A percentile compares a stretch with the other conserved stretches of the same genome.
phyloP scores from a whole-genome alignment of 306 rosid genomes.

The Luffa aegyptiaca region DNA sequence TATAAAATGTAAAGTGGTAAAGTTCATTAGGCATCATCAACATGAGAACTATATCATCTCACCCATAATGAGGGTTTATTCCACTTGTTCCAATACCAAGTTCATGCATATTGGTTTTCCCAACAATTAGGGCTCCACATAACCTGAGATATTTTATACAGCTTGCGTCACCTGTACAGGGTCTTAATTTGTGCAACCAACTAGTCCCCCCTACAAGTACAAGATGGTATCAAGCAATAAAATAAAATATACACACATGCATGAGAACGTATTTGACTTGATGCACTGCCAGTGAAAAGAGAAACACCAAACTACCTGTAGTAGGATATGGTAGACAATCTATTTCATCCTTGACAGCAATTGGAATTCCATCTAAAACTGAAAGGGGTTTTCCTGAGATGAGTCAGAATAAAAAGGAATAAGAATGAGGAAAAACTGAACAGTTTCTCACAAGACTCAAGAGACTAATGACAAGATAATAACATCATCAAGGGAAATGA shows the following conservation, averaged over 20 bases:
- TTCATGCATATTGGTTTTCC: conserved; percentile 97
- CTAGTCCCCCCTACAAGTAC: conserved; percentile 62
- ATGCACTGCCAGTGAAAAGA: not conserved
- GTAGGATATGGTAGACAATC: conserved; percentile 92
- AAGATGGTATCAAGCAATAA: not conserved
- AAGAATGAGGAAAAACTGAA: not conserved
- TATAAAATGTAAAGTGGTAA: not conserved
- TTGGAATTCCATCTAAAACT: conserved; percentile 66
- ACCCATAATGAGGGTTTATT: conserved; percentile 93
- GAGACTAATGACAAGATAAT: too few relatives aligned
- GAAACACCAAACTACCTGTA: conserved; percentile 44
- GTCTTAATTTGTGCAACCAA: conserved; percentile 79
- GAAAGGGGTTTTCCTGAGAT: conserved; percentile 62
- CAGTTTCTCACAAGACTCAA: not conserved
- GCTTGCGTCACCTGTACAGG: conserved; percentile 63
- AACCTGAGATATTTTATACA: conserved; percentile 63
- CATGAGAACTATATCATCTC: conserved; percentile 1
- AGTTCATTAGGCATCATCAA: not conserved
- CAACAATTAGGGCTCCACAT: conserved; percentile 79
- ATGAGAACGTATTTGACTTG: not conserved
- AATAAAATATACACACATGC: not conserved
- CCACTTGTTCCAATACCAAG: conserved; percentile 97
- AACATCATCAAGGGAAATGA: not conserved
- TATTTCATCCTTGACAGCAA: conserved; percentile 90
- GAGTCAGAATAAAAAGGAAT: conserved; percentile 3